A percentile compares a stretch with the other conserved stretches of the same genome.
phyloP scores from a whole-genome alignment of 169 alveolate genomes.

The Theileria orientalis region DNA sequence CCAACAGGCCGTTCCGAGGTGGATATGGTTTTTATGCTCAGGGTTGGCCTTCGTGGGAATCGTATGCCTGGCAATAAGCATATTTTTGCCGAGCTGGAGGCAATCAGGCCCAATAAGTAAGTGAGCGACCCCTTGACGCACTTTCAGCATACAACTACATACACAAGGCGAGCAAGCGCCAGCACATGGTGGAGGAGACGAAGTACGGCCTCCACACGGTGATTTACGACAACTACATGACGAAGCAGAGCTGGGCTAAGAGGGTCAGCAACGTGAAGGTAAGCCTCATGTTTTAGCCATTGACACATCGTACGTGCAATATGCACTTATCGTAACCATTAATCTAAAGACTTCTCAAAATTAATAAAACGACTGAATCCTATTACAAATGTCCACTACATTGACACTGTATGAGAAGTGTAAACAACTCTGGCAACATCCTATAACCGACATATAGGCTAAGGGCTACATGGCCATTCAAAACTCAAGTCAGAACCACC shows the following conservation, averaged over 20 bases:
- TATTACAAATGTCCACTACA: too few relatives aligned
- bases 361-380: too few relatives aligned
- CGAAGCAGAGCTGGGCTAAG: constrained; percentile 36
- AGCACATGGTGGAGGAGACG: constrained; percentile 56
- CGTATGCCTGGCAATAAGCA: constrained; percentile 14
- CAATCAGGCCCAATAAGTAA: constrained; percentile 49
- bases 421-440: too few relatives aligned
- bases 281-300: too few relatives aligned
- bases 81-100: constrained; percentile 57
- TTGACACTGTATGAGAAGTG: too few relatives aligned
- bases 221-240: constrained; percentile 37
- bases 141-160: constrained; percentile 59
- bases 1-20: constrained; percentile 14
- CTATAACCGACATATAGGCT: too few relatives aligned
- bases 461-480: constrained; percentile 65
- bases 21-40: constrained; percentile 12
- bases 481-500: constrained; percentile 33
- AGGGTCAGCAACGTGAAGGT: constrained; percentile 58
- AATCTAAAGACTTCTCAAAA: too few relatives aligned
- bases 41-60: neutral
- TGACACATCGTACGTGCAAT: neutral
- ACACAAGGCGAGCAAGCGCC: constrained; percentile 53
- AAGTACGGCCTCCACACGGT: constrained; percentile 47
- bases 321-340: neutral
- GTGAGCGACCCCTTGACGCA: neutral